A percentile compares a stretch with the other conserved stretches of the same genome.
Evolutionary conservation across 257 asterid species (phyloP).

Genomic region (Capsicum pubescens): DNA sequence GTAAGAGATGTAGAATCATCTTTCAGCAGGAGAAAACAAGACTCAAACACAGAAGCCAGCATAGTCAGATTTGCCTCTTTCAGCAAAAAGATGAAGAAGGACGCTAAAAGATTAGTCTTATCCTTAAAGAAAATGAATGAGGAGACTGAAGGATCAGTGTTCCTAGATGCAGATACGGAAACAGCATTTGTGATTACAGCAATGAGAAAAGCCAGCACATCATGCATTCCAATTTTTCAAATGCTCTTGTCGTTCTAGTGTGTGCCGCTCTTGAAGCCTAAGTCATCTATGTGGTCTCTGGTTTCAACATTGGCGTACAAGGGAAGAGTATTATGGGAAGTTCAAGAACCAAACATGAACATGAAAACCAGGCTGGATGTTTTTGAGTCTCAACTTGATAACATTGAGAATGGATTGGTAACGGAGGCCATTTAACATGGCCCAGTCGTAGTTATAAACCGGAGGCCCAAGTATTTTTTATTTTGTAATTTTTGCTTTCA

Average conservation of each 20-base stretch:
- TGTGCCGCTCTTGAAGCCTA: conserved; percentile 32
- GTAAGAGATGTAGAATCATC: conserved; percentile 41
- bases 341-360: conserved; percentile 27
- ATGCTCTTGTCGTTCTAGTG: conserved; percentile 28
- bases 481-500: no score
- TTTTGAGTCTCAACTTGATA: conserved; percentile 29
- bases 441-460: no score
- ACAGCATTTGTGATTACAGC: conserved; percentile 34
- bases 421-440: no score
- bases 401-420: conserved; percentile 25
- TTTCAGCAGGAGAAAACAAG: conserved; percentile 38
- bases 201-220: conserved; percentile 35
- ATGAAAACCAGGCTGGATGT: conserved; percentile 28
- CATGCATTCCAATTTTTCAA: conserved; percentile 36
- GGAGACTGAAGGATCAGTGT: conserved; percentile 19
- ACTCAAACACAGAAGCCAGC: conserved; percentile 31
- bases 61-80: conserved; percentile 16
- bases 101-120: conserved; percentile 30
- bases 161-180: conserved; percentile 35
- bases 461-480: no score
- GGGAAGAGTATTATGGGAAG: conserved; percentile 38
- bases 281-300: conserved; percentile 41
- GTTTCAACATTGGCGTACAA: conserved; percentile 39
- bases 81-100: conserved; percentile 40
- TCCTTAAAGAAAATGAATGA: conserved; percentile 39